Base-by-base conservation (phyloP, 169 alveolate species). In the Besnoitia besnoiti region DNA sequence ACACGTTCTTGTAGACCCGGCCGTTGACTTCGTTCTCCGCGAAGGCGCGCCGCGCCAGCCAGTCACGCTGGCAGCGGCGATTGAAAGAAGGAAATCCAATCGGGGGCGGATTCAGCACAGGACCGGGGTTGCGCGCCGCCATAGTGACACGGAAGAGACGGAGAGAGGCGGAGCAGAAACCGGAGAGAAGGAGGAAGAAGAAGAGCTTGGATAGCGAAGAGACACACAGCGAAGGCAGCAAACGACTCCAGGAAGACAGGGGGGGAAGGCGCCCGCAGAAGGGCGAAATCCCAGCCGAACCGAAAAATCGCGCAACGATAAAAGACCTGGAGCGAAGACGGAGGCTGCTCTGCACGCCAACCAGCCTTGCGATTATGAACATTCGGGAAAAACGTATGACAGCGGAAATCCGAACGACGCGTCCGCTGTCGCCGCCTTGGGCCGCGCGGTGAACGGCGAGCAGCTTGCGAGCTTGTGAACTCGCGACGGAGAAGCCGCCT, bases 41-140 rank as follows among this genome's bases (percentile, higher is more conserved):
- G 85, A 96, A 96, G 51, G 96, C 96, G 3, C 96, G 85, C 40
- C 98, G 92, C 37, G 97, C 94, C 37, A 96, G 55, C 30, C 90
- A 88, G 84, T 96, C 98, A 40, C 97, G 85, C 75, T 94, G 96
- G 49, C 95, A 96, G 94, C 95, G 93, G 92, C 95, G 93, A 51
- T 96, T 95, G 94, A 95, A 96, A 61, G 98, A 92, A 19, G 98
- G 98, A 80, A 96, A 96, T 16, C 97, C 98, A 39, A 96, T 82
- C 30, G 98, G 98, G 24, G 96, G 96, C 73, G 96, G 97, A 87
- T 96, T 93, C 89, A 96, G 89, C 42, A 92, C 88, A 0, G 98
- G 98, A 35, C 98, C 98, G 1, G 98, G 98, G 89, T 96, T 93
- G 46, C 98, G 89, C 39, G 98, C 98, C 44, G 98, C 98, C 98